These are phyloP conservation scores for Mentha longifolia DNA, from an alignment of 257 asterid species.

Conservation along the genomic window DNA sequence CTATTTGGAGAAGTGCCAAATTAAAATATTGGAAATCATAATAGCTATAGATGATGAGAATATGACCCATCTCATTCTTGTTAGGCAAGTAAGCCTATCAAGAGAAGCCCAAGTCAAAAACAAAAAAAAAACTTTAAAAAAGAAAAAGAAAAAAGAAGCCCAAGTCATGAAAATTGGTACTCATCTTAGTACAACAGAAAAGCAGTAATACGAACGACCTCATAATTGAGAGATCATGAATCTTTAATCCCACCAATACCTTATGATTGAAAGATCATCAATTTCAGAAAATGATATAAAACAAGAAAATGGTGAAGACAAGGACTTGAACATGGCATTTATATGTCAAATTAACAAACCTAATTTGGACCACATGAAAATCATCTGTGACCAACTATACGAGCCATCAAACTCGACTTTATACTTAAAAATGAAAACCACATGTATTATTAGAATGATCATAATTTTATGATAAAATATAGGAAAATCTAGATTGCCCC, in stretches of 20 bases:
- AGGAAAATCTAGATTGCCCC: not conserved
- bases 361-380: constrained; percentile 18
- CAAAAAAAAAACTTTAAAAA: too few relatives aligned
- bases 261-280: too few relatives aligned
- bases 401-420: not conserved
- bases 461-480: not conserved
- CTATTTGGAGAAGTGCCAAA: not conserved
- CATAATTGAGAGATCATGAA: not conserved
- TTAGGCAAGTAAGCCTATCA: not conserved
- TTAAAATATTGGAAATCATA: not conserved
- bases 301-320: not conserved
- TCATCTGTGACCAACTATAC: not conserved
- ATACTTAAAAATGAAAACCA: not conserved
- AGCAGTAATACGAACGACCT: not conserved
- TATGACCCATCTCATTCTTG: not conserved
- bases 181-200: too few relatives aligned
- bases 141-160: not conserved
- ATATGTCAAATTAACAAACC: not conserved
- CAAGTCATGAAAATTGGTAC: not conserved
- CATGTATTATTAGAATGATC: not conserved
- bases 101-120: not conserved
- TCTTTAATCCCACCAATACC: not conserved
- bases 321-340: not conserved
- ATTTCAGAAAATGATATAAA: not conserved
- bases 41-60: not conserved